Evolutionary conservation across 1,284 basidiomycete genomes (phyloP).

Genomic region (Heterobasidion annosum): DNA sequence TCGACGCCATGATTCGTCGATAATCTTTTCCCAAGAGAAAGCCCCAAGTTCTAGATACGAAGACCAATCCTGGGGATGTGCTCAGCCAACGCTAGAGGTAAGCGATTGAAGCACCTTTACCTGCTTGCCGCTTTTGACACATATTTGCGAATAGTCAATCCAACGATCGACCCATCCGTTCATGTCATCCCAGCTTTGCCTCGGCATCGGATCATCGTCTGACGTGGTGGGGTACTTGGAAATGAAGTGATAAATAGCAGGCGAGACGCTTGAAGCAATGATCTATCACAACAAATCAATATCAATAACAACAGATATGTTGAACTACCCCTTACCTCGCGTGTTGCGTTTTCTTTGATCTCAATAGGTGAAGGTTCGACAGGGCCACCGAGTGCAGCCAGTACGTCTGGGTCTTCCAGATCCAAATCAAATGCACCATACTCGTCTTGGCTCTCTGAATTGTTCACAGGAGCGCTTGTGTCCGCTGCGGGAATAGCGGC

Average conservation of each 20-base stretch:
- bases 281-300: neutral
- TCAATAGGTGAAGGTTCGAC: too few species aligned
- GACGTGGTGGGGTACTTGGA: neutral
- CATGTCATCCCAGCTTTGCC: neutral
- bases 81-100: neutral
- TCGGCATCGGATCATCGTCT: neutral
- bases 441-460: slow-evolving; percentile 67
- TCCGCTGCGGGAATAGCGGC: neutral
- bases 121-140: neutral
- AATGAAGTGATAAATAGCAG: neutral
- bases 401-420: slow-evolving; percentile 50
- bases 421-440: slow-evolving; percentile 49
- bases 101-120: neutral
- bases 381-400: slow-evolving; percentile 29
- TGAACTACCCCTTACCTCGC: neutral
- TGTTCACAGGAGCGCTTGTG: too few species aligned
- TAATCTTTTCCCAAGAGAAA: neutral
- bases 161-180: neutral
- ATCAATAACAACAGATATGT: neutral
- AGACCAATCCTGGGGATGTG: neutral
- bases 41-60: neutral
- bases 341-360: neutral
- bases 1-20: neutral
- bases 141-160: neutral
- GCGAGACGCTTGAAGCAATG: neutral